phyloP scores from a whole-genome alignment of 176 grass and related monocot species.

The Aegilops longissima region DNA sequence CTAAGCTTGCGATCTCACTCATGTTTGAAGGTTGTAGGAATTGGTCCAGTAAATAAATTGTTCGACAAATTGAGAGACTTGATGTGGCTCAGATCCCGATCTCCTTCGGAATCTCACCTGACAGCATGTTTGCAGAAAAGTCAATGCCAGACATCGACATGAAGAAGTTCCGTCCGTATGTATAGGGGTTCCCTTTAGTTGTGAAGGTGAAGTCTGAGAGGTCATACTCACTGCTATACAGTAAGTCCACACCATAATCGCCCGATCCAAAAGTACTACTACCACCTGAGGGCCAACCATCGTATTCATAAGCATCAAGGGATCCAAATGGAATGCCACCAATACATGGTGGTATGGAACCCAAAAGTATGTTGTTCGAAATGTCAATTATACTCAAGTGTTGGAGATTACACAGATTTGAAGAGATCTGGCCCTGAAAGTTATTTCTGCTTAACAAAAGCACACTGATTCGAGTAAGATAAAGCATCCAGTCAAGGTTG shows the following conservation, averaged over 20 bases:
- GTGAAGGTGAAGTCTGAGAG: background rate
- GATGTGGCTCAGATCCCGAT: background rate
- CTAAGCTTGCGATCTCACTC: background rate
- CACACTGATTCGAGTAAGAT: background rate
- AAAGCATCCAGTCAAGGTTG: background rate
- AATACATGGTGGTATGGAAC: constrained; percentile 31
- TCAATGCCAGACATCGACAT: background rate
- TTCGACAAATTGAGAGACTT: background rate
- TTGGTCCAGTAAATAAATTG: background rate
- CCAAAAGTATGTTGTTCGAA: background rate
- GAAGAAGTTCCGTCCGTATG: background rate
- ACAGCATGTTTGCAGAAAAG: background rate
- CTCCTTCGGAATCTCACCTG: background rate
- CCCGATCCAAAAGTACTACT: too few species aligned
- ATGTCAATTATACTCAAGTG: constrained; percentile 21
- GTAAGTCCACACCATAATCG: background rate
- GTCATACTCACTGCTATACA: background rate
- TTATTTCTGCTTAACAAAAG: constrained; percentile 7
- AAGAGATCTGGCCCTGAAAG: constrained; percentile 10
- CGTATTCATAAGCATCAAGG: background rate
- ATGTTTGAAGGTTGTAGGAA: background rate
- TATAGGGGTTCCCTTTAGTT: background rate
- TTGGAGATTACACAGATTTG: constrained; percentile 2
- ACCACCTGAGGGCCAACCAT: background rate
- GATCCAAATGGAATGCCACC: background rate